A percentile compares a stretch with the other conserved stretches of the same genome.
Evolutionary conservation across 1,284 basidiomycete genomes (phyloP).

Genomic region (Salmacisia buchloeana): DNA sequence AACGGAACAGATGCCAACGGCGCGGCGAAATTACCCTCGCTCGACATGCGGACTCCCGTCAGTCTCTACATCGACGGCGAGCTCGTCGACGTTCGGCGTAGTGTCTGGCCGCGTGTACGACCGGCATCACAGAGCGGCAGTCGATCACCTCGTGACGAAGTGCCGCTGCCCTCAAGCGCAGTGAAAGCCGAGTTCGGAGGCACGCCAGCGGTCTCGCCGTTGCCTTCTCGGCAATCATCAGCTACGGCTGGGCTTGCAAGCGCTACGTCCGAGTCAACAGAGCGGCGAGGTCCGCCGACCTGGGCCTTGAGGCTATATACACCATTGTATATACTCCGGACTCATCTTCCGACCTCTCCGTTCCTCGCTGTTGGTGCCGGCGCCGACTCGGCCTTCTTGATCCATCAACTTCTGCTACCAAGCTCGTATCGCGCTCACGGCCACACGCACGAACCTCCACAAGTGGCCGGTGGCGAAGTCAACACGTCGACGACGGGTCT

Average conservation of each 20-base stretch:
- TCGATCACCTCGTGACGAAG: no score
- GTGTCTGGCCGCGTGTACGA: neutral
- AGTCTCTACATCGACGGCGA: neutral
- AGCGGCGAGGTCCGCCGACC: neutral
- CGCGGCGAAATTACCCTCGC: no score
- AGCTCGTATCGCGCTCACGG: neutral
- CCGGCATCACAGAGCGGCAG: no score
- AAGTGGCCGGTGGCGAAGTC: neutral
- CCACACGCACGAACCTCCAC: neutral
- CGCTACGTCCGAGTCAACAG: no score
- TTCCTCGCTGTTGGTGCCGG: neutral
- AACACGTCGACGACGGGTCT: slow-evolving; percentile 11
- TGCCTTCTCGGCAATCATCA: neutral
- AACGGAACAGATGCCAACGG: no score
- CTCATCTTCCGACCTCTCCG: neutral
- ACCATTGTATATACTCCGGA: neutral
- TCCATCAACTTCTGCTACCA: neutral
- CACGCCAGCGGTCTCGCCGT: neutral
- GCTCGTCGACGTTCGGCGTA: neutral
- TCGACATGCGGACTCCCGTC: neutral
- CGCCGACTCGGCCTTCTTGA: neutral
- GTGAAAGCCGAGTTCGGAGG: neutral
- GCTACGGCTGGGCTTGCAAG: neutral
- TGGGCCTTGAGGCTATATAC: neutral
- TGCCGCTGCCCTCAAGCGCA: no score